These are phyloP conservation scores for Candida maltosa DNA, from an alignment of 805 yeast species.

Conservation along the genomic window DNA sequence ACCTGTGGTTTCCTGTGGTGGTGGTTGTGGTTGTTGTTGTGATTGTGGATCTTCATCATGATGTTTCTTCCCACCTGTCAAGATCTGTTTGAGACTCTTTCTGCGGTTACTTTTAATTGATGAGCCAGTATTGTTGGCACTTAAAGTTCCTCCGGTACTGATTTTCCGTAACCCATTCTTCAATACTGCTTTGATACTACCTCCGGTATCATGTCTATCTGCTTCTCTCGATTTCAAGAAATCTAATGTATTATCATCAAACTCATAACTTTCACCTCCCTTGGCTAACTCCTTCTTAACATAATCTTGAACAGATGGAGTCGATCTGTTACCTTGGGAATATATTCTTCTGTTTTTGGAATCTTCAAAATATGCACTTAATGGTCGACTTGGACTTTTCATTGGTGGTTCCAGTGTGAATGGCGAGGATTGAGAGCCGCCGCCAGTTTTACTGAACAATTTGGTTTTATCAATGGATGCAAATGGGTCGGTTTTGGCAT, in stretches of 20 bases:
- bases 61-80: constrained; percentile 20
- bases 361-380: constrained; percentile 8
- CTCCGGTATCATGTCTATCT: constrained; percentile 36
- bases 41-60: neutral
- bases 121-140: constrained; percentile 18
- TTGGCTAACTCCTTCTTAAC: constrained; percentile 30
- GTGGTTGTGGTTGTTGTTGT: constrained; percentile 1
- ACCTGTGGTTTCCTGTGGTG: neutral
- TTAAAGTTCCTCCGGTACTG: constrained; percentile 33
- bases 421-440: constrained; percentile 14
- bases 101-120: constrained; percentile 18
- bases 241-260: constrained; percentile 27
- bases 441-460: constrained; percentile 12
- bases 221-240: constrained; percentile 35
- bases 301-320: constrained; percentile 26
- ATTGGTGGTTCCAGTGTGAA: constrained; percentile 4
- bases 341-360: constrained; percentile 5
- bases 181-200: constrained; percentile 31
- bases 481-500: constrained; percentile 33
- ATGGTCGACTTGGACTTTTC: constrained; percentile 7
- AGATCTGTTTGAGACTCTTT: constrained; percentile 26
- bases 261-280: constrained; percentile 15
- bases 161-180: constrained; percentile 34
- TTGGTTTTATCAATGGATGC: constrained; percentile 40
- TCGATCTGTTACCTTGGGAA: constrained; percentile 10